Conservation (phyloP, 73 alveolate genomes). For the Breviolum minutum region DNA sequence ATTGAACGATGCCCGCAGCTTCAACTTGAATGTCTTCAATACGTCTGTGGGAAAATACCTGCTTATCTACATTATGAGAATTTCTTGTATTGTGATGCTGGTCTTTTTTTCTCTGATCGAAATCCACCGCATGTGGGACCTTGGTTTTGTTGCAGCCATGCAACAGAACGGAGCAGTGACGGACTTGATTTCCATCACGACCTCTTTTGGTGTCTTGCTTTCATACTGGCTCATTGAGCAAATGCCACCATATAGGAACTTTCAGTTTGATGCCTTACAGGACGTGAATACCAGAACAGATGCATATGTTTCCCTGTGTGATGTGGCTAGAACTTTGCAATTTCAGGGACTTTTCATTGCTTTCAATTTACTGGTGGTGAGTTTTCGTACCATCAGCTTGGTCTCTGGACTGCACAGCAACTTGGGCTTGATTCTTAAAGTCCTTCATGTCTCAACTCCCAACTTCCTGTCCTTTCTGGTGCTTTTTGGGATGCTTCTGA, state of each 20-base stretch:
- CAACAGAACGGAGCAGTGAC: conserved; percentile 42
- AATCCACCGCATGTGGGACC: conserved; percentile 44
- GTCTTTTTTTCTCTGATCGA: conserved; percentile 46
- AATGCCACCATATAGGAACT: conserved; percentile 21
- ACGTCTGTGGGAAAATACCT: background rate
- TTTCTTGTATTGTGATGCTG: conserved; percentile 35
- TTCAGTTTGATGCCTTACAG: conserved; percentile 14
- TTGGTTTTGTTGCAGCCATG: conserved; percentile 5
- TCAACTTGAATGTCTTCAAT: conserved; percentile 57
- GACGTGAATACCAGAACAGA: conserved; percentile 2
- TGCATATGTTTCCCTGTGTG: conserved; percentile 47
- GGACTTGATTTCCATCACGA: conserved; percentile 67
- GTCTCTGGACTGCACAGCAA: conserved; percentile 74
- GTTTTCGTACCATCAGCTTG: conserved; percentile 33
- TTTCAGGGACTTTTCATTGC: conserved; percentile 5
- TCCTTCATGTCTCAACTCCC: conserved; percentile 12
- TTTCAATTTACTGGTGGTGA: conserved; percentile 44
- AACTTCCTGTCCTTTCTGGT: conserved; percentile 2
- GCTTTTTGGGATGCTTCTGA: conserved; percentile 20
- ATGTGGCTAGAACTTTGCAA: conserved; percentile 45
- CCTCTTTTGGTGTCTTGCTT: conserved; percentile 34
- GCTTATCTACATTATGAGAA: conserved; percentile 2
- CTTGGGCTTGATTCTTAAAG: conserved; percentile 34
- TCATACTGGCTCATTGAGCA: conserved; percentile 59
- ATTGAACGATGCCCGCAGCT: conserved; percentile 49